Percentiles rank a stretch among this genome's conserved stretches.
These are phyloP conservation scores for Wickerhamomyces pijperi DNA, from an alignment of 805 yeast genomes.

Conservation along the genomic window DNA sequence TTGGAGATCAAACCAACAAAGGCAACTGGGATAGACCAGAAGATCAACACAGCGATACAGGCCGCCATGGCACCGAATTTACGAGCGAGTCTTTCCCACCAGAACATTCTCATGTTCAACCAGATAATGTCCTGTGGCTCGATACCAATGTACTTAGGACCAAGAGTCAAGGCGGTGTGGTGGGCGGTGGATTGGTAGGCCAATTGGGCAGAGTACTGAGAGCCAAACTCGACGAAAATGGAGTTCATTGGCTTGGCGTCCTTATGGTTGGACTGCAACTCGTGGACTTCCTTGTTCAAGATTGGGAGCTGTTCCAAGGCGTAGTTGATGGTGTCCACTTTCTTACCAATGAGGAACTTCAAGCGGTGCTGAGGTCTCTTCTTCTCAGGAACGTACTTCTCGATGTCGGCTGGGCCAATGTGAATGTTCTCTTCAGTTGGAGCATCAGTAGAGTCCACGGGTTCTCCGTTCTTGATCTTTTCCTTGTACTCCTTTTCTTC, in stretches of 20 bases:
- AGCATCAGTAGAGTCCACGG: constrained; percentile 18
- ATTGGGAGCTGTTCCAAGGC: constrained; percentile 46
- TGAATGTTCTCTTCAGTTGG: constrained; percentile 20
- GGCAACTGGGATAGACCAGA: constrained; percentile 75
- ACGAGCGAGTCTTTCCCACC: constrained; percentile 68
- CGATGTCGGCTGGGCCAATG: constrained; percentile 25
- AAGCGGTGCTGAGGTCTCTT: constrained; percentile 54
- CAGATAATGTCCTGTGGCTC: constrained; percentile 56
- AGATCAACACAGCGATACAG: constrained; percentile 41
- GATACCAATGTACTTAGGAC: constrained; percentile 50
- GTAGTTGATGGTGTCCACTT: constrained; percentile 51
- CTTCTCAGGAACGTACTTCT: constrained; percentile 48
- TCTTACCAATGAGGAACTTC: constrained; percentile 36
- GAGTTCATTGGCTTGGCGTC: constrained; percentile 60
- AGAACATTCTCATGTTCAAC: constrained; percentile 64
- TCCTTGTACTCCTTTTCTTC: constrained; percentile 19
- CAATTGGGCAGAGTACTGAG: constrained; percentile 64
- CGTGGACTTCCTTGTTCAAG: constrained; percentile 43
- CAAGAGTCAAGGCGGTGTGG: constrained; percentile 55
- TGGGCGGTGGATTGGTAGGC: constrained; percentile 56
- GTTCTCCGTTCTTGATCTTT: constrained; percentile 39
- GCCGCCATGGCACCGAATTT: constrained; percentile 38
- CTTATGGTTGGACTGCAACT: constrained; percentile 39
- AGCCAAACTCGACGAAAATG: constrained; percentile 67
- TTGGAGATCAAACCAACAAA: constrained; percentile 70